phyloP scores from a whole-genome alignment of 1,284 basidiomycete genomes.

The Moesziomyces parantarcticus region DNA sequence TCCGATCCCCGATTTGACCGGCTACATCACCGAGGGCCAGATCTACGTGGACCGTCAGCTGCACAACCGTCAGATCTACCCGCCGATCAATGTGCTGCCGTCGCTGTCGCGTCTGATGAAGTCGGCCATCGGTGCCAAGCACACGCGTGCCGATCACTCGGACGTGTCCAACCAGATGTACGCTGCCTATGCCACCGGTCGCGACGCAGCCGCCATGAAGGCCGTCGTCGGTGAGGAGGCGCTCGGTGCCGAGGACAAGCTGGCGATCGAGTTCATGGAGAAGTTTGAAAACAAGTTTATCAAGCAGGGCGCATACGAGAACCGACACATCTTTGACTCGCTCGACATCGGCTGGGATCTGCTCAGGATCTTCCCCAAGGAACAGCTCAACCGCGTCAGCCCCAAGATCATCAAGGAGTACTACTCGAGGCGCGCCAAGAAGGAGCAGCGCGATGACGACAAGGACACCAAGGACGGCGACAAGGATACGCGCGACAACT shows the following conservation, averaged over 20 bases:
- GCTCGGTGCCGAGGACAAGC: constrained; percentile 82
- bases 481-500: constrained; percentile 42
- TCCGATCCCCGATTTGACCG: constrained; percentile 97
- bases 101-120: constrained; percentile 99
- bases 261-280: constrained; percentile 65
- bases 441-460: constrained; percentile 31
- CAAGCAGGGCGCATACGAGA: constrained; percentile 85
- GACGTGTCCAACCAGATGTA: constrained; percentile 81
- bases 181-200: constrained; percentile 72
- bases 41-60: constrained; percentile 94
- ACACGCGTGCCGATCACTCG: constrained; percentile 97
- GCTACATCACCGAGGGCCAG: constrained; percentile 98
- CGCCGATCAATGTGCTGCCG: constrained; percentile 98
- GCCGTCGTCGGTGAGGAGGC: constrained; percentile 99
- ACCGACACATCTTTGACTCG: constrained; percentile 95
- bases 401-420: constrained; percentile 68
- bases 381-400: constrained; percentile 85
- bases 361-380: constrained; percentile 98
- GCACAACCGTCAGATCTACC: constrained; percentile 96
- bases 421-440: constrained; percentile 61
- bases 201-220: constrained; percentile 98
- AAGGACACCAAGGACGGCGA: constrained; percentile 41
- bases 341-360: constrained; percentile 97
- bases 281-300: constrained; percentile 67
- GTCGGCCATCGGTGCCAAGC: constrained; percentile 95